Conservation (phyloP, 1,284 basidiomycete species). For the Xerocomus minutiporus region DNA sequence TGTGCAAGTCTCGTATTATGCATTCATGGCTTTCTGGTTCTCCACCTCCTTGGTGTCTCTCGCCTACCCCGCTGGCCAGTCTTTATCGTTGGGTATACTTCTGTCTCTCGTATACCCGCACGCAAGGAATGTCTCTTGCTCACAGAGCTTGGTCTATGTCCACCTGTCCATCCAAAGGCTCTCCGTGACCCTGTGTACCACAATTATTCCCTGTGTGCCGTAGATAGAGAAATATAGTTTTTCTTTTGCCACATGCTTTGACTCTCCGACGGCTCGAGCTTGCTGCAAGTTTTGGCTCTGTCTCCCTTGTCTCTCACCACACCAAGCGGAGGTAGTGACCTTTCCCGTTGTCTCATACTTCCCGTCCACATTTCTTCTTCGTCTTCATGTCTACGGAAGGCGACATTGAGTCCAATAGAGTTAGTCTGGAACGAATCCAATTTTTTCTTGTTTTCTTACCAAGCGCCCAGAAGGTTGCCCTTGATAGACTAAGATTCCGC, state of each 20-base stretch:
- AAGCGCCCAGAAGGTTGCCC: constrained; percentile 50
- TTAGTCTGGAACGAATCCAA: constrained; percentile 31
- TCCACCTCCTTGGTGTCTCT: not conserved
- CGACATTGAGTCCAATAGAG: constrained; percentile 38
- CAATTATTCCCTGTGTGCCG: constrained; percentile 24
- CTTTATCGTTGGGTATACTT: not conserved
- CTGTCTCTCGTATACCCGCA: not conserved
- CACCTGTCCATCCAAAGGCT: not conserved
- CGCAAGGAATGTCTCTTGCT: not conserved
- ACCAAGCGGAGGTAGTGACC: constrained; percentile 16
- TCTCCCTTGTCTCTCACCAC: constrained; percentile 26
- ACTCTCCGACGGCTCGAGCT: constrained; percentile 50
- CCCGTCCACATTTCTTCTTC: constrained; percentile 13
- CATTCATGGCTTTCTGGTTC: not conserved
- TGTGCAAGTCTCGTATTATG: not conserved
- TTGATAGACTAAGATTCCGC: constrained; percentile 59
- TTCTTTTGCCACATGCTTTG: constrained; percentile 50
- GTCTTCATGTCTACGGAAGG: constrained; percentile 37
- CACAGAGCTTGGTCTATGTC: not conserved
- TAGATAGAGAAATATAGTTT: constrained; percentile 38
- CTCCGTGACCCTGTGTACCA: constrained; percentile 16
- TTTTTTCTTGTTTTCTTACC: constrained; percentile 30
- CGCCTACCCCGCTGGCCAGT: not conserved
- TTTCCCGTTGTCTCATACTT: constrained; percentile 11
- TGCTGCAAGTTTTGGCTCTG: constrained; percentile 28